Conservation (phyloP, 2,329 filamentous ascomycete genomes). For the Aspergillus floridensis region DNA sequence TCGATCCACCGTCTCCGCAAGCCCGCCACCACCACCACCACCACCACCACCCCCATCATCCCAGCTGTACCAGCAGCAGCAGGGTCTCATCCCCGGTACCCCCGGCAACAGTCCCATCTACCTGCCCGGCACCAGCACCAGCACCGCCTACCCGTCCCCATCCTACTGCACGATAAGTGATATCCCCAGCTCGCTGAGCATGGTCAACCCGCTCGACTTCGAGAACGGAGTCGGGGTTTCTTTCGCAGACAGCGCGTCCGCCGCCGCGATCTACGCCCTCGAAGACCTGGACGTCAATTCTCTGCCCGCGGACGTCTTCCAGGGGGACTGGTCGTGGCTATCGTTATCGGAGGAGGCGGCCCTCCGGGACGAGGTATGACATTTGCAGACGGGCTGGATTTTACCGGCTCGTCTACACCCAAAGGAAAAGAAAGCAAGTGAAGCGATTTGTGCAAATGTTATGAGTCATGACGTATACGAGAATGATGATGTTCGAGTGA, state of each 20-base stretch:
- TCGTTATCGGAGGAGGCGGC: slow-evolving; percentile 2
- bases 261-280: slow-evolving; percentile 1
- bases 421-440: no score
- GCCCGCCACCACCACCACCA: background rate
- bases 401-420: background rate
- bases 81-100: background rate
- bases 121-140: background rate
- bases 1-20: background rate
- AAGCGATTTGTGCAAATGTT: background rate
- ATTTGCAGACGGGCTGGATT: background rate
- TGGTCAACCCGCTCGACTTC: slow-evolving; percentile 10
- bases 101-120: background rate
- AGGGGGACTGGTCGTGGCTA: slow-evolving; percentile 11
- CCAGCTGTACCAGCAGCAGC: background rate
- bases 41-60: background rate
- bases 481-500: background rate
- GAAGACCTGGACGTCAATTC: slow-evolving; percentile 6
- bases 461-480: background rate
- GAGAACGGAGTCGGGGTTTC: background rate
- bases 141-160: slow-evolving; percentile 1
- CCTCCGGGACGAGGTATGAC: slow-evolving; percentile 7
- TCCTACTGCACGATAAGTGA: slow-evolving; percentile 10
- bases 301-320: slow-evolving; percentile 7
- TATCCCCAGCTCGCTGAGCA: slow-evolving; percentile 7
- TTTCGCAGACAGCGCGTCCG: background rate